Percentiles rank a stretch among this genome's conserved stretches.
Conservation (phyloP, 306 rosid species). For the Rosa rugosa region DNA sequence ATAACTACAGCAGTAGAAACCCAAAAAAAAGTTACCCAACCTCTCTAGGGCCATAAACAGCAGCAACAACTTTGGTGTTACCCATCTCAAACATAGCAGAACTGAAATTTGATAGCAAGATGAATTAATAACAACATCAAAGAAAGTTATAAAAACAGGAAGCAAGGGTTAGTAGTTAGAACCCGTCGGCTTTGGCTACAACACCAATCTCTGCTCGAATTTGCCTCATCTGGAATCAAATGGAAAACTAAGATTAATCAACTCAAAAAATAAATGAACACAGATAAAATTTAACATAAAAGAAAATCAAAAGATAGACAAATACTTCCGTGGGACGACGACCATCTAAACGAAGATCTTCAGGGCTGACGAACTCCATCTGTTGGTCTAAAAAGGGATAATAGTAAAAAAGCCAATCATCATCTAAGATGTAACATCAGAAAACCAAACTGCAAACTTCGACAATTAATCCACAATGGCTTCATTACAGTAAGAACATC, state of each 20-base stretch:
- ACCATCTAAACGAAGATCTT: slow-evolving; percentile 91
- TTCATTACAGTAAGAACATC: neutral
- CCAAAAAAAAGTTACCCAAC: slow-evolving; percentile 22
- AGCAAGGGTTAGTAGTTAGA: slow-evolving; percentile 11
- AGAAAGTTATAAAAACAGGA: neutral
- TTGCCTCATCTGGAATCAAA: slow-evolving; percentile 68
- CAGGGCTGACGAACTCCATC: slow-evolving; percentile 89
- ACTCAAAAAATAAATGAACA: neutral
- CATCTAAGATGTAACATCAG: neutral
- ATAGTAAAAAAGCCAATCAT: neutral
- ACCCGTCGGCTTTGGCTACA: slow-evolving; percentile 91
- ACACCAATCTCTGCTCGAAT: slow-evolving; percentile 85
- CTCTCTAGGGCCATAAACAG: slow-evolving; percentile 94
- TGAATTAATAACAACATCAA: neutral
- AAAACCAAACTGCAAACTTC: neutral
- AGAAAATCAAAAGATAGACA: slow-evolving; percentile 10
- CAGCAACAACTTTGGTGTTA: slow-evolving; percentile 86
- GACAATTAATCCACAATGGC: too few relatives aligned
- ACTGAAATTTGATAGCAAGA: slow-evolving; percentile 33
- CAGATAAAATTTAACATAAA: neutral
- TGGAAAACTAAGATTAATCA: neutral
- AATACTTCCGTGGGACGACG: slow-evolving; percentile 61
- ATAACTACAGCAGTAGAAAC: neutral
- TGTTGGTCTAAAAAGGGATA: neutral
- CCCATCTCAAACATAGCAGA: slow-evolving; percentile 95